A percentile compares a stretch with the other conserved stretches of the same genome.
Conservation (phyloP, 2,329 filamentous ascomycete species). For the Xylaria sp. region DNA sequence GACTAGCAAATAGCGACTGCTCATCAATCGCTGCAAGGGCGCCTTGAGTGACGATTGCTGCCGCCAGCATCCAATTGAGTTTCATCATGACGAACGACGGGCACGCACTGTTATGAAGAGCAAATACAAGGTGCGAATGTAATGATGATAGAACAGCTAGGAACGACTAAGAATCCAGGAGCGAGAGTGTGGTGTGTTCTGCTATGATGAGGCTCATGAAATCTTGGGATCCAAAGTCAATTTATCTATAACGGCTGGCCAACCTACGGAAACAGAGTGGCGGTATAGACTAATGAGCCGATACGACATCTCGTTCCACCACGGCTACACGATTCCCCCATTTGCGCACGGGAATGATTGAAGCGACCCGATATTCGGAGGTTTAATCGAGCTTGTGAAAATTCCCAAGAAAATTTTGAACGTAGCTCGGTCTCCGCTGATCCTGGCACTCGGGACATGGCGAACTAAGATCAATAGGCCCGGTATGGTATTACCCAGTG, state of each 20-base stretch:
- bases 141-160: background rate
- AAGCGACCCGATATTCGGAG: constrained; percentile 16
- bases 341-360: background rate
- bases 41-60: background rate
- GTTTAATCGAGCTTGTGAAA: background rate
- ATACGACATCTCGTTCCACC: background rate
- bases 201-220: background rate
- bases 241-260: constrained; percentile 3
- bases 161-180: background rate
- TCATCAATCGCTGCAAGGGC: constrained; percentile 3
- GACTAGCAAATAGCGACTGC: background rate
- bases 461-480: constrained; percentile 14
- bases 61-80: background rate
- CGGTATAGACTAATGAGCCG: background rate
- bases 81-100: background rate
- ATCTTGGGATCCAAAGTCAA: background rate
- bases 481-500: background rate
- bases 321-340: background rate
- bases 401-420: background rate
- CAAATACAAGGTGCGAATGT: background rate
- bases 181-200: background rate
- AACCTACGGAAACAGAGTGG: background rate
- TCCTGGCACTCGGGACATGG: too few relatives aligned
- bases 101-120: too few relatives aligned
- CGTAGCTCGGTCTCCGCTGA: background rate